phyloP scores from a whole-genome alignment of 305 asterid species.

The Galium porrigens region DNA sequence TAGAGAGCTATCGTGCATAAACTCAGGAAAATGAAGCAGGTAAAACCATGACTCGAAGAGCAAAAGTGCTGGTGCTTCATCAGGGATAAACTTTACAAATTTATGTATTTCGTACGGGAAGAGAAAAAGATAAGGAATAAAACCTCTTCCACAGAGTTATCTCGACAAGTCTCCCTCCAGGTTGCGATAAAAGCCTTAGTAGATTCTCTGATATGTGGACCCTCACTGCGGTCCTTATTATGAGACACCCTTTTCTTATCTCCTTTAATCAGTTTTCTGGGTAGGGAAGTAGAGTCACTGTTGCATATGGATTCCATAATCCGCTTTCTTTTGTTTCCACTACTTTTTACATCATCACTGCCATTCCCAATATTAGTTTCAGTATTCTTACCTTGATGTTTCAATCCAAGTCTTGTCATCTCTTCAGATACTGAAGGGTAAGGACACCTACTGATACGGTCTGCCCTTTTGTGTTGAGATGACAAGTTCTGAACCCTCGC shows the following conservation, averaged over 20 bases:
- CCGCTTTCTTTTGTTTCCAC: slow-evolving; percentile 25
- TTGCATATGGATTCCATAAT: slow-evolving; percentile 42
- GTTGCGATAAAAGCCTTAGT: slow-evolving; percentile 47
- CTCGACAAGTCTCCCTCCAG: slow-evolving; percentile 71
- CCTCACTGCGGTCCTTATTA: slow-evolving; percentile 18
- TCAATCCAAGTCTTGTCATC: slow-evolving; percentile 54
- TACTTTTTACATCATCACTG: slow-evolving; percentile 23
- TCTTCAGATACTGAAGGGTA: slow-evolving; percentile 93
- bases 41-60: background rate
- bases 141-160: slow-evolving; percentile 50
- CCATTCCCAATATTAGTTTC: slow-evolving; percentile 19
- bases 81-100: background rate
- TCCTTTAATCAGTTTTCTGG: slow-evolving; percentile 32
- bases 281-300: slow-evolving; percentile 23
- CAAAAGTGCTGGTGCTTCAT: background rate
- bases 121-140: background rate
- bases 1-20: background rate
- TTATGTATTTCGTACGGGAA: background rate
- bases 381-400: slow-evolving; percentile 26
- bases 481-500: slow-evolving; percentile 20
- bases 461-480: slow-evolving; percentile 30
- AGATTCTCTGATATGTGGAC: slow-evolving; percentile 34
- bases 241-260: slow-evolving; percentile 17
- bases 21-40: background rate
- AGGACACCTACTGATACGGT: slow-evolving; percentile 66